These are phyloP conservation scores for Trametes maxima DNA, from an alignment of 768 basidiomycete species.

Conservation along the genomic window DNA sequence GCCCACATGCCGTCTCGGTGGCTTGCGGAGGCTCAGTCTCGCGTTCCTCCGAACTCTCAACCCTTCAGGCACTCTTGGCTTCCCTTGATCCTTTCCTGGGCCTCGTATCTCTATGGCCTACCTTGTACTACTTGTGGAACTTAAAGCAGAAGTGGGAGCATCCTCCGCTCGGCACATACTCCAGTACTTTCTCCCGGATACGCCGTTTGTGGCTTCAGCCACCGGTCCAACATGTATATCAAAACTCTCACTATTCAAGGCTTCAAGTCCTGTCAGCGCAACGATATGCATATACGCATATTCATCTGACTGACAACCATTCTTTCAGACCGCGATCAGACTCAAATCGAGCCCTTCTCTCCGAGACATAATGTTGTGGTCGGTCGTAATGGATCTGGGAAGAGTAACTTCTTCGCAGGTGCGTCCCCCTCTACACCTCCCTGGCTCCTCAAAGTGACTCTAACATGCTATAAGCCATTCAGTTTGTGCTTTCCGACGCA, in stretches of 20 bases:
- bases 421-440: slow-evolving; percentile 29
- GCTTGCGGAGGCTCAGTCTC: too few species aligned
- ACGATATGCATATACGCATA: neutral
- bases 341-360: slow-evolving; percentile 92
- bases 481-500: slow-evolving; percentile 96
- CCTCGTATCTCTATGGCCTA: neutral
- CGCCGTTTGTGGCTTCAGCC: neutral
- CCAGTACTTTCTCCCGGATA: too few species aligned
- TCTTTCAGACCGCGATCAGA: slow-evolving; percentile 76
- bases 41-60: too few species aligned
- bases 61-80: too few species aligned
- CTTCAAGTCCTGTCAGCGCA: slow-evolving; percentile 92
- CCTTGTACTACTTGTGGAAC: too few species aligned
- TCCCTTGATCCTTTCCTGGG: neutral
- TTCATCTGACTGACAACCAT: neutral
- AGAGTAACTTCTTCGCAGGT: slow-evolving; percentile 99
- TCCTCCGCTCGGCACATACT: too few species aligned
- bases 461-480: slow-evolving; percentile 47
- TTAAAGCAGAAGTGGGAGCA: too few species aligned
- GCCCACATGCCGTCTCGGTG: too few species aligned
- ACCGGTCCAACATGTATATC: slow-evolving; percentile 61
- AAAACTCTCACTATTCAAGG: slow-evolving; percentile 91
- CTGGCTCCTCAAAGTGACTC: neutral
- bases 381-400: slow-evolving; percentile 95
- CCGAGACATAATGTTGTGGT: slow-evolving; percentile 95